phyloP scores from a whole-genome alignment of 352 stramenopile species.

The Phytophthora cryptogea region DNA sequence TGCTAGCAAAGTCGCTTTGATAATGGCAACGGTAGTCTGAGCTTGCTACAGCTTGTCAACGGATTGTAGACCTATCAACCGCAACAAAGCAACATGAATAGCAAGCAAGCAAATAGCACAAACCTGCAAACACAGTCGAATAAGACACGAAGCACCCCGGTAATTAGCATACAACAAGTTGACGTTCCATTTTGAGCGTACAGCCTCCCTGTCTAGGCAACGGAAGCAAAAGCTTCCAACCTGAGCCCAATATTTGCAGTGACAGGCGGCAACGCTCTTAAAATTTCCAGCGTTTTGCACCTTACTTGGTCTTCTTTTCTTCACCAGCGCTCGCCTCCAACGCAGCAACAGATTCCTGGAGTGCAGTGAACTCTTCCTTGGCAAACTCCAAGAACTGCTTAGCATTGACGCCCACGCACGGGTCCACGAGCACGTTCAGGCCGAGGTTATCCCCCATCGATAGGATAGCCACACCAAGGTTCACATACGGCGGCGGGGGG shows the following conservation, averaged over 20 bases:
- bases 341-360: slow-evolving; percentile 39
- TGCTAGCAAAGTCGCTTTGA: slow-evolving; percentile 9
- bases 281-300: not conserved
- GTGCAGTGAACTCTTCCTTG: slow-evolving; percentile 66
- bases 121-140: not conserved
- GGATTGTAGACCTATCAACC: not conserved
- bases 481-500: slow-evolving; percentile 77
- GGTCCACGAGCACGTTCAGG: slow-evolving; percentile 78
- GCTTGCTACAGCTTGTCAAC: not conserved
- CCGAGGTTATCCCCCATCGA: slow-evolving; percentile 73
- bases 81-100: not conserved
- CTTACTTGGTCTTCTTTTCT: slow-evolving; percentile 42
- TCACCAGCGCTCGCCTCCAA: slow-evolving; percentile 33
- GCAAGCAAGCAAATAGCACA: no score
- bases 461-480: slow-evolving; percentile 75
- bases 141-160: slow-evolving; percentile 6
- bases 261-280: not conserved
- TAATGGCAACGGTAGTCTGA: slow-evolving; percentile 10
- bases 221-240: slow-evolving; percentile 6
- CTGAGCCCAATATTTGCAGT: slow-evolving; percentile 2
- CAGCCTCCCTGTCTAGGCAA: slow-evolving; percentile 3
- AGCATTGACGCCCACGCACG: slow-evolving; percentile 62
- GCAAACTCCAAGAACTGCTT: slow-evolving; percentile 69
- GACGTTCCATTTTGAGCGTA: slow-evolving; percentile 25
- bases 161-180: slow-evolving; percentile 20